These are phyloP conservation scores for Dipteronia dyeriana DNA, from an alignment of 345 rosid species.

Conservation along the genomic window DNA sequence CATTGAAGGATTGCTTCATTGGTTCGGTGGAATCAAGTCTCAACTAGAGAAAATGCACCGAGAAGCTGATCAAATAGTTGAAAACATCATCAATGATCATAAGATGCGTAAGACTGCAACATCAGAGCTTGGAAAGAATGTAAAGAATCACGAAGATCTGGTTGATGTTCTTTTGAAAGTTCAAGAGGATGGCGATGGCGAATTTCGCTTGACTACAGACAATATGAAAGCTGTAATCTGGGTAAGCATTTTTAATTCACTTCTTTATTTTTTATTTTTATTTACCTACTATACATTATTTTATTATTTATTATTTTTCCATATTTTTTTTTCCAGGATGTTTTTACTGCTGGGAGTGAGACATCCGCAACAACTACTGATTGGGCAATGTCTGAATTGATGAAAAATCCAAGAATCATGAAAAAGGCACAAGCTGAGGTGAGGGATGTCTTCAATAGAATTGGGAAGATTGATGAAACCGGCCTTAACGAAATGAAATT, in stretches of 20 bases:
- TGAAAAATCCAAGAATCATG: conserved; percentile 21
- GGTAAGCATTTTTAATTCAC: conserved; percentile 21
- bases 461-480: conserved; percentile 10
- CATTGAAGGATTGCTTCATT: conserved; percentile 8
- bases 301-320: neutral
- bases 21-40: conserved; percentile 15
- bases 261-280: no score
- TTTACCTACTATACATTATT: no score
- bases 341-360: conserved; percentile 27
- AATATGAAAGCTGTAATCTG: conserved; percentile 38
- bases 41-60: conserved; percentile 15
- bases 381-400: conserved; percentile 28
- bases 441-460: conserved; percentile 13
- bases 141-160: conserved; percentile 16
- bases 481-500: neutral
- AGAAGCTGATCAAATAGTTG: conserved; percentile 15
- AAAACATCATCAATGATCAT: conserved; percentile 22
- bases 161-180: conserved; percentile 28
- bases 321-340: conserved; percentile 8
- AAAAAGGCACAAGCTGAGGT: conserved; percentile 25
- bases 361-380: conserved; percentile 21
- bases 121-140: neutral
- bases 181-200: conserved; percentile 3
- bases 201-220: conserved; percentile 11
- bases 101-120: neutral